phyloP scores from a whole-genome alignment of 306 rosid genomes.

The Trifolium fragiferum region DNA sequence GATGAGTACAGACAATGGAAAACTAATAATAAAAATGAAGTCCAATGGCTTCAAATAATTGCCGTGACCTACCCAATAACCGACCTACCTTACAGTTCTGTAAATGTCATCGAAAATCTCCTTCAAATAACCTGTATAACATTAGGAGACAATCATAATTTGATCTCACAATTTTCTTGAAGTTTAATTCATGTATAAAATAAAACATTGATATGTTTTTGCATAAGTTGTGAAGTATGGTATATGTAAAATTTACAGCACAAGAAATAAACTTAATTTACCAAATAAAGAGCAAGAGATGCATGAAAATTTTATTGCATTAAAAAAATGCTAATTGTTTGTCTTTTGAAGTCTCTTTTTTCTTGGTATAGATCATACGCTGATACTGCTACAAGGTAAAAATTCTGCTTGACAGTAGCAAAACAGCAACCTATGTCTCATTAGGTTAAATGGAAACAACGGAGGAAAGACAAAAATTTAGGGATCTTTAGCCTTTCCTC shows the following conservation, averaged over 20 bases:
- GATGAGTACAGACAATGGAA: conserved; percentile 17
- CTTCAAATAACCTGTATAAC: conserved; percentile 75
- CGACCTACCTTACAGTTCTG: conserved; percentile 70
- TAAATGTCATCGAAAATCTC: conserved; percentile 57
- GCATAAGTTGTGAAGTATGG: conserved; percentile 10
- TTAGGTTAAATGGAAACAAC: conserved; percentile 15
- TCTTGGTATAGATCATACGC: conserved; percentile 12
- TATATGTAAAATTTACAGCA: conserved; percentile 20
- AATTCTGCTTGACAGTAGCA: conserved; percentile 13
- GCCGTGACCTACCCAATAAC: conserved; percentile 30
- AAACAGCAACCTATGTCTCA: neutral
- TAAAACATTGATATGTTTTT: conserved; percentile 1
- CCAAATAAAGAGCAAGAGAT: conserved; percentile 25
- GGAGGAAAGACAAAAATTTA: conserved; percentile 24
- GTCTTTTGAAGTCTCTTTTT: conserved; percentile 24
- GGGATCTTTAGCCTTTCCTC: conserved; percentile 32
- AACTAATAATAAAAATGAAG: conserved; percentile 20
- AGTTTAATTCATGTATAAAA: conserved; percentile 21
- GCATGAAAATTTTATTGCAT: conserved; percentile 25
- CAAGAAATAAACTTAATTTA: conserved; percentile 17
- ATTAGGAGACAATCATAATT: conserved; percentile 34
- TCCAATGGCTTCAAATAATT: conserved; percentile 29
- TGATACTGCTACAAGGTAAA: conserved; percentile 13
- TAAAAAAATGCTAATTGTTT: conserved; percentile 19
- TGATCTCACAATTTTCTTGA: conserved; percentile 22